These are phyloP conservation scores for Protostelium mycophagum DNA, from an alignment of 78 protist species.

Conservation along the genomic window DNA sequence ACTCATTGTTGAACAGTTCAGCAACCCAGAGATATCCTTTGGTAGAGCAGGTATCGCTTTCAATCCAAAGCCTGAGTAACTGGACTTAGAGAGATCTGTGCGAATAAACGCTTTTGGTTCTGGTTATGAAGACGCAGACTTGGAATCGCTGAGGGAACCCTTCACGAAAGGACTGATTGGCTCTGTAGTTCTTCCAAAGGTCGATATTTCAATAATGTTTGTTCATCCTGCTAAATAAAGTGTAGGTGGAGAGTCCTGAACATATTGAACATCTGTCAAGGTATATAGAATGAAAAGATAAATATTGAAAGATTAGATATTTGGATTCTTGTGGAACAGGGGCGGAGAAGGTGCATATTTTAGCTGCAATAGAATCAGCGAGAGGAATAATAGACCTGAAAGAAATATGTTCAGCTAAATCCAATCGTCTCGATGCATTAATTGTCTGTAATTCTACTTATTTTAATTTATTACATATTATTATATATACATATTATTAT, in stretches of 20 bases:
- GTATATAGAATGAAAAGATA: background rate
- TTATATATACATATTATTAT: background rate
- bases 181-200: constrained; percentile 56
- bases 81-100: constrained; percentile 23
- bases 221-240: background rate
- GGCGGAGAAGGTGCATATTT: constrained; percentile 14
- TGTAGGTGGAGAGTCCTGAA: background rate
- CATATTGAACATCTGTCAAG: background rate
- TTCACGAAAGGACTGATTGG: constrained; percentile 15
- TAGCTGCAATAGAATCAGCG: constrained; percentile 57
- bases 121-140: constrained; percentile 37
- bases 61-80: constrained; percentile 14
- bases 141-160: constrained; percentile 6
- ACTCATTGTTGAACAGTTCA: background rate
- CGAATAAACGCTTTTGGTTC: constrained; percentile 40
- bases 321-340: background rate
- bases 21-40: background rate
- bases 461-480: background rate
- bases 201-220: constrained; percentile 7
- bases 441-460: background rate
- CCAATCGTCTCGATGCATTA: background rate
- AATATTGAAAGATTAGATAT: too few relatives aligned
- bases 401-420: constrained; percentile 17
- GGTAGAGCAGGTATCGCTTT: constrained; percentile 20
- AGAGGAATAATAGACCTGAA: constrained; percentile 7